These are phyloP conservation scores for Globisporangium heterothallicum DNA, from an alignment of 352 stramenopile species.

Conservation along the genomic window DNA sequence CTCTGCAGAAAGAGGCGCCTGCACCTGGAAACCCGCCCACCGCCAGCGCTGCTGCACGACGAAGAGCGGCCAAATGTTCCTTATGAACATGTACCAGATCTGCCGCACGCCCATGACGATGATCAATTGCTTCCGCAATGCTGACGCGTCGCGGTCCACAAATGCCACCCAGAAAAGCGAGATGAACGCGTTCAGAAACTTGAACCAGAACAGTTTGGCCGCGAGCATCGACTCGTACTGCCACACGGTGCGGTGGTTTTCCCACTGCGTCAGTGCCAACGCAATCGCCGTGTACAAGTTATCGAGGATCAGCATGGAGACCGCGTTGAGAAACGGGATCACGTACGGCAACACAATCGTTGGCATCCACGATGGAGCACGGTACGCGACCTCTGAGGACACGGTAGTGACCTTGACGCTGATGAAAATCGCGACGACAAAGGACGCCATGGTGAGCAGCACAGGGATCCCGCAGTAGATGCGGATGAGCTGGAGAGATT, in stretches of 20 bases:
- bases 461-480: slow-evolving; percentile 56
- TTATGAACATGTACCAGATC: slow-evolving; percentile 54
- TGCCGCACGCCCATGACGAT: slow-evolving; percentile 70
- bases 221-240: slow-evolving; percentile 76
- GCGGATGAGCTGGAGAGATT: slow-evolving; percentile 46
- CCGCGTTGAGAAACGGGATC: slow-evolving; percentile 56
- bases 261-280: slow-evolving; percentile 55
- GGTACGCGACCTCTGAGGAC: slow-evolving; percentile 19
- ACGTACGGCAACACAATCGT: slow-evolving; percentile 38
- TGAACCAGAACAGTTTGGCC: slow-evolving; percentile 75
- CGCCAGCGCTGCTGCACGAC: slow-evolving; percentile 42
- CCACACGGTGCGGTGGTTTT: slow-evolving; percentile 78
- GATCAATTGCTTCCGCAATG: slow-evolving; percentile 56
- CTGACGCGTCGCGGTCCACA: slow-evolving; percentile 41
- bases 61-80: slow-evolving; percentile 48
- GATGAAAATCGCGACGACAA: slow-evolving; percentile 55
- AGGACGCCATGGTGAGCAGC: slow-evolving; percentile 44
- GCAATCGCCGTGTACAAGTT: slow-evolving; percentile 62
- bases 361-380: slow-evolving; percentile 34
- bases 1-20: not conserved
- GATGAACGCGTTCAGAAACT: slow-evolving; percentile 80
- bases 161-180: slow-evolving; percentile 80
- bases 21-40: slow-evolving; percentile 28
- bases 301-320: slow-evolving; percentile 70
- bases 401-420: slow-evolving; percentile 36